A percentile compares a stretch with the other conserved stretches of the same genome.
Evolutionary conservation across 352 stramenopile genomes (phyloP).

Genomic region (Pythium oligandrum): DNA sequence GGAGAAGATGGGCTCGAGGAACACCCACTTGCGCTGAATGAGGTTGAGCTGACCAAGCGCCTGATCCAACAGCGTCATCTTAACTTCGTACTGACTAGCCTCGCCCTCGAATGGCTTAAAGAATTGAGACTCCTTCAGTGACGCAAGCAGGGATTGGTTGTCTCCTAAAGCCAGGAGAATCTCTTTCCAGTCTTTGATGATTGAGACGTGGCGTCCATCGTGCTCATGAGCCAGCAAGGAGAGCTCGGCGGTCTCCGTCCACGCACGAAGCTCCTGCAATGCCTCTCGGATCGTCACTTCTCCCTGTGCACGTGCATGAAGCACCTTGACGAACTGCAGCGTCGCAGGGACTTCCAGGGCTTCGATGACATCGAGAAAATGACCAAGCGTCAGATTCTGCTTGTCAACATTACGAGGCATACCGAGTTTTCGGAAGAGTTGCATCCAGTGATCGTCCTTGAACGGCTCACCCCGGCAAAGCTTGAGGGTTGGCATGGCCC

Average conservation of each 20-base stretch:
- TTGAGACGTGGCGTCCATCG: constrained; percentile 61
- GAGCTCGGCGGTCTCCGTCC: constrained; percentile 89
- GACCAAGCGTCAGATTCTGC: constrained; percentile 86
- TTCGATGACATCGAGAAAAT: constrained; percentile 85
- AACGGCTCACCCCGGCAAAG: constrained; percentile 93
- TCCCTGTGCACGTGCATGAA: constrained; percentile 85
- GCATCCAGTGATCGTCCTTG: constrained; percentile 95
- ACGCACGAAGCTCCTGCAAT: constrained; percentile 91
- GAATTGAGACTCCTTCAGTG: constrained; percentile 94
- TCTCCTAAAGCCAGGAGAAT: constrained; percentile 92
- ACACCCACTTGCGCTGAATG: constrained; percentile 96
- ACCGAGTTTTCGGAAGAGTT: constrained; percentile 90
- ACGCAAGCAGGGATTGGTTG: constrained; percentile 93
- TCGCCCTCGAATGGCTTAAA: constrained; percentile 94
- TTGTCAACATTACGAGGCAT: constrained; percentile 82
- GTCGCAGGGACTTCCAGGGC: constrained; percentile 76
- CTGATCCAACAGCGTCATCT: constrained; percentile 85
- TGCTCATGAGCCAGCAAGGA: constrained; percentile 88
- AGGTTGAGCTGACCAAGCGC: constrained; percentile 81
- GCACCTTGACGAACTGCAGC: constrained; percentile 92
- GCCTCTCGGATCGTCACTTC: constrained; percentile 95
- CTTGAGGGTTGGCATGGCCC: constrained; percentile 90
- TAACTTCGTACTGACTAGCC: constrained; percentile 86
- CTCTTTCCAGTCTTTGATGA: constrained; percentile 97
- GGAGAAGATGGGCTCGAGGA: constrained; percentile 95